Conservation (phyloP, 306 rosid species). For the Boehmeria nivea region DNA sequence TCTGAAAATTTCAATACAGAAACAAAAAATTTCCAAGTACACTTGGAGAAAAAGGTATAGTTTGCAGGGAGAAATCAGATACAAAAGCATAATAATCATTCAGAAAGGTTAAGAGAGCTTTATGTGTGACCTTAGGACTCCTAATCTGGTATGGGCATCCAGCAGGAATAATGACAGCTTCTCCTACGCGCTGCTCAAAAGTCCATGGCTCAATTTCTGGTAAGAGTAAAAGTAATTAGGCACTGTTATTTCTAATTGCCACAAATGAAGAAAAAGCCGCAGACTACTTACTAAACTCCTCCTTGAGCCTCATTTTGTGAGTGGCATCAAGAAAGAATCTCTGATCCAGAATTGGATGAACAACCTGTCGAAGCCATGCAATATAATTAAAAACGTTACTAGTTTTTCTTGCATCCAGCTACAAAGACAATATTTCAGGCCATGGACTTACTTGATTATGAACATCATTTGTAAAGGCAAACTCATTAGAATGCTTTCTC, state of each 20-base stretch:
- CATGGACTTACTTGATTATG: constrained; percentile 46
- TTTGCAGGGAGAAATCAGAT: too few species aligned
- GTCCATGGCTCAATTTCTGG: constrained; percentile 98
- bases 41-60: too few species aligned
- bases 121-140: constrained; percentile 70
- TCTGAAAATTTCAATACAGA: too few species aligned
- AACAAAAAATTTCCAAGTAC: too few species aligned
- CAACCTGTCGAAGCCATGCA: constrained; percentile 47
- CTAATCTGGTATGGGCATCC: constrained; percentile 97
- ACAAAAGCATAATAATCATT: not conserved
- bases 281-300: constrained; percentile 67
- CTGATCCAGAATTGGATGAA: constrained; percentile 87
- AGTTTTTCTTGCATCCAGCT: constrained; percentile 14
- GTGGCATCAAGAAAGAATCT: constrained; percentile 60
- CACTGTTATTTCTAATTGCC: constrained; percentile 20
- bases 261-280: constrained; percentile 19
- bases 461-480: constrained; percentile 31
- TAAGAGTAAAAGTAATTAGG: not conserved
- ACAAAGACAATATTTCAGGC: constrained; percentile 37
- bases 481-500: constrained; percentile 50
- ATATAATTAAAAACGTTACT: constrained; percentile 21
- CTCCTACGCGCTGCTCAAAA: constrained; percentile 85
- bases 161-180: constrained; percentile 95
- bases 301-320: constrained; percentile 81
- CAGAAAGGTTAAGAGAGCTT: not conserved